phyloP scores from a whole-genome alignment of 495 filamentous ascomycete genomes.

The Thermochaetoides thermophila region DNA sequence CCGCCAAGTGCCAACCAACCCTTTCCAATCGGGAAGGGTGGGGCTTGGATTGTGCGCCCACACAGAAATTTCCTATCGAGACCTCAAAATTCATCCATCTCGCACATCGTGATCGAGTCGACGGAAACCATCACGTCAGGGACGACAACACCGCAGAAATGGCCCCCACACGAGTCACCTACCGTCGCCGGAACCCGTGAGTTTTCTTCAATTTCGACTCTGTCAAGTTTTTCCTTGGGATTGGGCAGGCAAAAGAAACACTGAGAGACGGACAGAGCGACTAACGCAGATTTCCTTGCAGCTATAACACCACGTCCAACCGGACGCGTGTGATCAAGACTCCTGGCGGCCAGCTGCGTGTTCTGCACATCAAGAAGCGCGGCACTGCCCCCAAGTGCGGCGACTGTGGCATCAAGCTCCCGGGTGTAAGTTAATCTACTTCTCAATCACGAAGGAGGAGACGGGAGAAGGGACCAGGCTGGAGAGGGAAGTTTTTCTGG shows the following conservation, averaged over 20 bases:
- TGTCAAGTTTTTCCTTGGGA: conserved; percentile 1
- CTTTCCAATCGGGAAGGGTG: conserved; percentile 8
- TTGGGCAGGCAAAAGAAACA: no score
- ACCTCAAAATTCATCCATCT: conserved; percentile 31
- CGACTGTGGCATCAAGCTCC: conserved; percentile 92
- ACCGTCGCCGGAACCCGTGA: conserved; percentile 87
- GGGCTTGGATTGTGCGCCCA: conserved; percentile 20
- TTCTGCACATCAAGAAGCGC: conserved; percentile 98
- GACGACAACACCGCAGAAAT: conserved; percentile 48
- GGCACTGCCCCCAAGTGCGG: conserved; percentile 94
- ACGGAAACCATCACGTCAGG: conserved; percentile 32
- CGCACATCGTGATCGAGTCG: conserved; percentile 30
- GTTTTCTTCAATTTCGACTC: conserved; percentile 23
- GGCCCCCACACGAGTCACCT: conserved; percentile 40
- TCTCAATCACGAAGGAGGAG: no score
- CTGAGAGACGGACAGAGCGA: no score
- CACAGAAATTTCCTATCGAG: conserved; percentile 25
- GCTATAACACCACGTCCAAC: conserved; percentile 96
- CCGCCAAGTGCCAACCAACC: conserved; percentile 6
- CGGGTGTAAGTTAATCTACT: conserved; percentile 56
- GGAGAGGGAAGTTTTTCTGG: no score
- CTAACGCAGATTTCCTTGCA: conserved; percentile 20
- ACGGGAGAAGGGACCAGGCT: no score
- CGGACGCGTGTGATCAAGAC: conserved; percentile 92
- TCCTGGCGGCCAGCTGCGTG: conserved; percentile 81